These are phyloP conservation scores for Aspergillus coremiiformis DNA, from an alignment of 495 filamentous ascomycete species.

Conservation along the genomic window DNA sequence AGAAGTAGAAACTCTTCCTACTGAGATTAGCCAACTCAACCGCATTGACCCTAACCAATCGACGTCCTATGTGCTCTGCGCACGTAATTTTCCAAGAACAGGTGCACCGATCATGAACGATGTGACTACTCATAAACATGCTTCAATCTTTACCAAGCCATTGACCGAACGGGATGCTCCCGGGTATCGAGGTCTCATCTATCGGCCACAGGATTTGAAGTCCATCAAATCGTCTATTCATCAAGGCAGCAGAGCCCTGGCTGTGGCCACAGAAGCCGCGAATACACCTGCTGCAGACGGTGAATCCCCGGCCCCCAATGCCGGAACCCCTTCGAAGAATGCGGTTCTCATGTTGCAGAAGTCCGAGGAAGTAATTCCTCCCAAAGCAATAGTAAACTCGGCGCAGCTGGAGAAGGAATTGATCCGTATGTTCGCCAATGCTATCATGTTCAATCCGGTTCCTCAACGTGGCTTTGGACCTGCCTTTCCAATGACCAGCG, in stretches of 20 bases:
- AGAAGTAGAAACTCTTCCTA: slow-evolving; percentile 24
- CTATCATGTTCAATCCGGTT: slow-evolving; percentile 92
- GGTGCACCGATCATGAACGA: slow-evolving; percentile 74
- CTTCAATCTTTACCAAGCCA: slow-evolving; percentile 77
- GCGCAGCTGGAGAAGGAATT: slow-evolving; percentile 89
- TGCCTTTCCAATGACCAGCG: slow-evolving; percentile 43
- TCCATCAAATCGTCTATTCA: slow-evolving; percentile 71
- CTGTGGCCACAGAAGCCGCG: slow-evolving; percentile 48
- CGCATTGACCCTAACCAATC: slow-evolving; percentile 41
- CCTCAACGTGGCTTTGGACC: slow-evolving; percentile 60
- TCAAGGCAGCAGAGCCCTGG: slow-evolving; percentile 67
- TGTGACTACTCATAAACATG: slow-evolving; percentile 77
- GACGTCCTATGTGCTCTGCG: slow-evolving; percentile 56
- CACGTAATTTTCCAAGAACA: slow-evolving; percentile 71
- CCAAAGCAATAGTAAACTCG: slow-evolving; percentile 89
- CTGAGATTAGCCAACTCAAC: slow-evolving; percentile 27
- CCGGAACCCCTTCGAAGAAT: slow-evolving; percentile 31
- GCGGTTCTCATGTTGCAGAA: slow-evolving; percentile 51
- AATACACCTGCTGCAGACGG: slow-evolving; percentile 41
- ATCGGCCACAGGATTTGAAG: slow-evolving; percentile 83
- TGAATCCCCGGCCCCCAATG: slow-evolving; percentile 32
- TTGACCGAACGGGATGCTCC: slow-evolving; percentile 79
- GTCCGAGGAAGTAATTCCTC: slow-evolving; percentile 69
- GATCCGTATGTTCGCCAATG: slow-evolving; percentile 96
- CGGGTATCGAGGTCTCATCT: slow-evolving; percentile 80